phyloP scores from a whole-genome alignment of 225 moss, liverwort and hornwort species.

The Pleurozium schreberi region DNA sequence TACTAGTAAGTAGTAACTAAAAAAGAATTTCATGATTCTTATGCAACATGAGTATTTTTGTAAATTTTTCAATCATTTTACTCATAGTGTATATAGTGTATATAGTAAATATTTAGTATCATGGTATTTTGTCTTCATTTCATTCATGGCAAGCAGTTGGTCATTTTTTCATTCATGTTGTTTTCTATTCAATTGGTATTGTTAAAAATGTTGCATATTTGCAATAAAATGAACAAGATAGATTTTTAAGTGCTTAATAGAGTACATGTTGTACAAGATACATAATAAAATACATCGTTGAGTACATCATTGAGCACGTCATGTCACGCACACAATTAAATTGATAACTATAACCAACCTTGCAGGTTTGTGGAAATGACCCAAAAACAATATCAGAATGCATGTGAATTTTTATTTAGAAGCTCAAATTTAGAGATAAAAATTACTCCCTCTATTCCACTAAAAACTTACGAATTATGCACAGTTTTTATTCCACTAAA shows the following conservation, averaged over 20 bases:
- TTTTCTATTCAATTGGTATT: rapidly evolving
- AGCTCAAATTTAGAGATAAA: not conserved
- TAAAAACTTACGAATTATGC: too few species aligned
- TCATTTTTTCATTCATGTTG: not conserved
- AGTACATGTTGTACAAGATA: not conserved
- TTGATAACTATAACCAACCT: not conserved
- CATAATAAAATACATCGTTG: too few species aligned
- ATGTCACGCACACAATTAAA: not conserved
- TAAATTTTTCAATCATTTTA: not conserved
- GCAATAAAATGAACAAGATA: not conserved
- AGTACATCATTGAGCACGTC: too few species aligned
- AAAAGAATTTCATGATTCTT: not conserved
- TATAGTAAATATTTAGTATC: not conserved
- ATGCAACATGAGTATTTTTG: rapidly evolving
- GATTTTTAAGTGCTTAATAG: too few species aligned
- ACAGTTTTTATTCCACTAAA: too few species aligned
- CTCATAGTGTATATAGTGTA: not conserved
- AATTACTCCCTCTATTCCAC: too few species aligned
- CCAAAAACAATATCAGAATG: too few species aligned
- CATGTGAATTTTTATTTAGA: not conserved
- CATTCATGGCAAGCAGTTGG: rapidly evolving
- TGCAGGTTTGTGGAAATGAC: too few species aligned
- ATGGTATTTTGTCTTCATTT: not conserved
- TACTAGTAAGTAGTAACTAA: too few species aligned
- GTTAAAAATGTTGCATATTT: not conserved